A percentile compares a stretch with the other conserved stretches of the same genome.
Conservation (phyloP, 331 rosid species). For the Quercus tomentella region DNA sequence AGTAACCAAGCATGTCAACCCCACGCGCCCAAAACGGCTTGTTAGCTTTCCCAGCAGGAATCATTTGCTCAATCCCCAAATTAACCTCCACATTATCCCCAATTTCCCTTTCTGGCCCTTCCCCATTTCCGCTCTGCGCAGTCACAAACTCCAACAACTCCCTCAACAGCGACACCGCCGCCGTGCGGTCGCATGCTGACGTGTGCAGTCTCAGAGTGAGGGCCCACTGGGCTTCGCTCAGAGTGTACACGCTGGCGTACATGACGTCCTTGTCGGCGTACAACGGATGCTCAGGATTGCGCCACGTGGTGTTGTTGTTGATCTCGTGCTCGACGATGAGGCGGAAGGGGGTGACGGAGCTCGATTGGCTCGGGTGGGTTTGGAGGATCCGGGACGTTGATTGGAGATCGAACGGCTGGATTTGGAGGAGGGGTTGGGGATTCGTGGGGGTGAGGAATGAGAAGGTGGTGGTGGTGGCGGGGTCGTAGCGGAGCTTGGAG, state of each 20-base stretch:
- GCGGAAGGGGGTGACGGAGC: conserved; percentile 39
- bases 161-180: conserved; percentile 54
- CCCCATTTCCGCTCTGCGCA: neutral
- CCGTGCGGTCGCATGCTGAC: conserved; percentile 62
- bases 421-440: conserved; percentile 39
- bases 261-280: conserved; percentile 31
- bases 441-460: conserved; percentile 33
- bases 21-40: conserved; percentile 97
- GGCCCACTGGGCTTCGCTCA: conserved; percentile 38
- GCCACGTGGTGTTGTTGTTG: conserved; percentile 61
- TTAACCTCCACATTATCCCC: conserved; percentile 26
- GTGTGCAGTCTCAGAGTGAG: conserved; percentile 73
- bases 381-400: conserved; percentile 50
- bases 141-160: conserved; percentile 28
- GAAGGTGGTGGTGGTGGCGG: conserved; percentile 30
- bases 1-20: conserved; percentile 81
- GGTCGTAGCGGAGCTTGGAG: conserved; percentile 54
- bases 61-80: conserved; percentile 60
- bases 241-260: conserved; percentile 40
- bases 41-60: conserved; percentile 54
- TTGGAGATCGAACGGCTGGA: conserved; percentile 55
- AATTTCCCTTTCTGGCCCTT: conserved; percentile 24
- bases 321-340: conserved; percentile 67
- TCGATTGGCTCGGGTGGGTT: neutral
- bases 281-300: conserved; percentile 8